Base-by-base conservation (phyloP, 306 rosid genomes). In the Lathyrus tuberosus region DNA sequence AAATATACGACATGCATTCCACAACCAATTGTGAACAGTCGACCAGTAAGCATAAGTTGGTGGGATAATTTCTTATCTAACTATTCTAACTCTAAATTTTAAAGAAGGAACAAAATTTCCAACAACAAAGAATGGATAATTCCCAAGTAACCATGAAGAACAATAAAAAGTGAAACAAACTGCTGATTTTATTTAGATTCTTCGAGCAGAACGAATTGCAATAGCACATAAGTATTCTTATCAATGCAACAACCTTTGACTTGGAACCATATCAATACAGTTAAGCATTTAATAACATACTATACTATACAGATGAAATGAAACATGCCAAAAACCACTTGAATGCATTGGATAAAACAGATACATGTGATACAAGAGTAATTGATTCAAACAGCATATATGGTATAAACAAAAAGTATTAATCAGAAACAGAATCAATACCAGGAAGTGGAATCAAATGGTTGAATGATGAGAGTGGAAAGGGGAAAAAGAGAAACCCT, bases 381-480 rank as follows among this genome's bases (percentile, higher is more conserved):
- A 90, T 81, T 49, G 88, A 83, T 62, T 86, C 90, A 59, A 94
- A 90, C 44, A 94, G 87, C 71, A 84, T 81, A 16, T 26, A 57
- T 1, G 53, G 44, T 44, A 37, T 65, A 52, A 5, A 75, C 28
- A 49, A 49, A 49, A 3, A 49, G 17, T 3, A 13, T 49, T 18
- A 17, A 87, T 83, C 77, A 65, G 69, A 62, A 66, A 42, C 10
- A 10, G 30, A 64, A 80, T 71, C 35, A 43, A 64, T 74, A 83
- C 86, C 90, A 53, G 83, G 30, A 41, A 15, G 41, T 15, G 35
- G 68, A 76, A 52, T 71, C 57, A 62, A 69, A 31, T 22, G 59
- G 0, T 73, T 73, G 83, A 59, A 13, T 30, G 1, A 58, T 8
- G 43, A 74, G 56, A 8, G 66, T 14, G 33, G 38, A 53, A 59